phyloP scores from a whole-genome alignment of 495 filamentous ascomycete genomes.

The Cenococcum geophilum region DNA sequence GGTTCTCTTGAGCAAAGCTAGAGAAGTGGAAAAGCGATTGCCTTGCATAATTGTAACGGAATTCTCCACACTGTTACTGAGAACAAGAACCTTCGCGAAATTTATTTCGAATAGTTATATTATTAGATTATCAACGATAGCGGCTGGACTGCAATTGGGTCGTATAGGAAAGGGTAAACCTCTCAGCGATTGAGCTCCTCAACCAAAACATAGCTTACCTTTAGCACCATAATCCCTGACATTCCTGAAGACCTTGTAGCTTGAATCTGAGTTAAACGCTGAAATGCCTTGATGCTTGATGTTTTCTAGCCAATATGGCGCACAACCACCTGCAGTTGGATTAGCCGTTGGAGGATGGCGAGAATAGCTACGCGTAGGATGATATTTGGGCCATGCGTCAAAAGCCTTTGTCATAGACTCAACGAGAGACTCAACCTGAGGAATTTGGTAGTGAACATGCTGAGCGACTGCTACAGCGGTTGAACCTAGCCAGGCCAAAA shows the following conservation, averaged over 20 bases:
- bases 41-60: background rate
- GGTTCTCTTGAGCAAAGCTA: background rate
- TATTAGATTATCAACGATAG: slow-evolving; percentile 23
- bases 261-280: slow-evolving; percentile 32
- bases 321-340: slow-evolving; percentile 3
- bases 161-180: no score
- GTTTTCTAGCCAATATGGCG: slow-evolving; percentile 33
- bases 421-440: slow-evolving; percentile 62
- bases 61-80: no score
- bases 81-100: no score
- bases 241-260: slow-evolving; percentile 53
- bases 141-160: no score
- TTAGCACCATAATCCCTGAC: slow-evolving; percentile 49
- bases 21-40: background rate
- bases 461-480: slow-evolving; percentile 74
- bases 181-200: no score
- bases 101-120: no score
- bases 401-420: slow-evolving; percentile 64
- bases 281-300: slow-evolving; percentile 37
- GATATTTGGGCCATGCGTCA: background rate
- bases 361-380: background rate
- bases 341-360: background rate
- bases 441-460: slow-evolving; percentile 60
- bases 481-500: slow-evolving; percentile 49
- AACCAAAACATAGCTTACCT: slow-evolving; percentile 29